Evolutionary conservation across 2,329 filamentous ascomycete species (phyloP).

Genomic region (Colletotrichum zoysiae): DNA sequence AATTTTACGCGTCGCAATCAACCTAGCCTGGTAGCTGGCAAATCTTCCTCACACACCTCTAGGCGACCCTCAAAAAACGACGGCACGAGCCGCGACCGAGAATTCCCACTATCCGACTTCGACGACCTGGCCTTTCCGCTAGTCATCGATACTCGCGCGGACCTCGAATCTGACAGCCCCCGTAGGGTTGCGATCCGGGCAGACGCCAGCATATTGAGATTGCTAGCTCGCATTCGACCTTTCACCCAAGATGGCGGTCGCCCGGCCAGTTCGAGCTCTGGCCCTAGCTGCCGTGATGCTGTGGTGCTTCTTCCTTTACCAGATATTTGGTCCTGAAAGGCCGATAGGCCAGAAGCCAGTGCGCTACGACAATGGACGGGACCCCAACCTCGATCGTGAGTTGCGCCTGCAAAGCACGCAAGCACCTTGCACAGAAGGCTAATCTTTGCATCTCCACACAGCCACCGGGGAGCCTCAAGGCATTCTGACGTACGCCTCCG

Average conservation of each 20-base stretch:
- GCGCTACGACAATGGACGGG: conserved; percentile 58
- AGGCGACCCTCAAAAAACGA: conserved; percentile 27
- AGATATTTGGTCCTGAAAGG: conserved; percentile 73
- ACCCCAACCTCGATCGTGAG: conserved; percentile 90
- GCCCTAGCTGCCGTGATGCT: conserved; percentile 78
- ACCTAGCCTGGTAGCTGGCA: conserved; percentile 27
- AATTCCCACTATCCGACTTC: conserved; percentile 8
- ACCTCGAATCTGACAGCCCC: conserved; percentile 17
- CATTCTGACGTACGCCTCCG: conserved; percentile 76
- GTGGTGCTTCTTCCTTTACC: conserved; percentile 83
- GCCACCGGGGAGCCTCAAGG: conserved; percentile 88
- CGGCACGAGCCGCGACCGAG: conserved; percentile 37
- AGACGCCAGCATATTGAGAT: conserved; percentile 10
- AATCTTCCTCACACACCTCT: conserved; percentile 29
- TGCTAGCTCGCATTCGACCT: conserved; percentile 10
- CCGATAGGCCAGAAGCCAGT: conserved; percentile 52
- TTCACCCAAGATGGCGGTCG: conserved; percentile 78
- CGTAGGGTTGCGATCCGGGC: conserved; percentile 18
- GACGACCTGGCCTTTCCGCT: conserved; percentile 33
- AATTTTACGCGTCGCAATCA: conserved; percentile 36
- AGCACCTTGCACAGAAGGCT: not conserved
- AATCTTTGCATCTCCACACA: conserved; percentile 53
- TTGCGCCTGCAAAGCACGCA: conserved; percentile 38
- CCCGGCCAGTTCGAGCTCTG: conserved; percentile 85
- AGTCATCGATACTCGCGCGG: conserved; percentile 27